Evolutionary conservation across 495 filamentous ascomycete genomes (phyloP), one percentile per base, ranked within the genome.

Genomic region (Neurospora sp.): DNA sequence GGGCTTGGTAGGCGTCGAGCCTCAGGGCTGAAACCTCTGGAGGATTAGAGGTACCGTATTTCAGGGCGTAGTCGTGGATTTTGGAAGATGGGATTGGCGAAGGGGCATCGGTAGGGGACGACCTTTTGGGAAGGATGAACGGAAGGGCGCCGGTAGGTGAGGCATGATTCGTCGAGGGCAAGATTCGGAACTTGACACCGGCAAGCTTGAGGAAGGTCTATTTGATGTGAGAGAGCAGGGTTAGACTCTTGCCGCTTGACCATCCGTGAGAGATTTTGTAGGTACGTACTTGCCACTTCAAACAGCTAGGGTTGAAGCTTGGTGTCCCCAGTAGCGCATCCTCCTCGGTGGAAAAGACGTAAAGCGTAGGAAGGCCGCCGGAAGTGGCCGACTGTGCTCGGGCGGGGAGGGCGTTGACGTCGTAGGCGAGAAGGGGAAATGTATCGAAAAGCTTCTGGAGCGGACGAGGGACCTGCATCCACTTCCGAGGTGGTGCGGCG

Each of bases 271-370:
- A 31, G 8, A 45, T 28, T 28, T 13, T 43, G 1, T 39, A 62
- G 40, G 45, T 6, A 86, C 90, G 69, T 78, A 94, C 95, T 91
- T 98, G 96, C 94, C 94, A 98, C 83, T 95, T 97, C 75, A 99
- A 85, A 86, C 96, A 99, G 76, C 88, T 89, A 4, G 96, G 96
- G 82, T 98, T 98, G 84, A 92, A 97, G 70, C 92, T 95, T 28
- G 94, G 93, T 34, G 84, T 81, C 15, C 90, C 91, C 39, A 78
- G 76, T 36, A 81, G 78, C 28, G 91, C 93, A 74, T 90, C 92
- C 36, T 85, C 82, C 1, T 89, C 86, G 15, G 89, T 89, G 70
- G 88, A 88, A 81, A 97, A 98, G 39, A 97, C 84, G 79, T 94
- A 94, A 19, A 99, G 84, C 40, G 88, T 87, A 74, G 89, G 86